Evolutionary conservation across 169 alveolate species (phyloP).

Genomic region (Plasmodium falciparum): DNA sequence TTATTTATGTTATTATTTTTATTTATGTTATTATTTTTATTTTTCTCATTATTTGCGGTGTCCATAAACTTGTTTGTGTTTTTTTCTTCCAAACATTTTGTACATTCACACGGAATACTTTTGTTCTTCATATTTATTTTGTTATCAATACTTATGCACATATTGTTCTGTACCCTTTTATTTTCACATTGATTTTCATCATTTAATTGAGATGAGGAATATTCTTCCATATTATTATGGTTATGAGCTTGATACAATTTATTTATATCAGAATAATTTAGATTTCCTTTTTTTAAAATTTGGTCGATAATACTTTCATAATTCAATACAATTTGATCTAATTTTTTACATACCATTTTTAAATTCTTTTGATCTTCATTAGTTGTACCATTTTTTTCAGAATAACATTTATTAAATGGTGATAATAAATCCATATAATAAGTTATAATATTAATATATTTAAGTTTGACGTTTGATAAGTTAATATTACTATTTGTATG

Average conservation of each 20-base stretch:
- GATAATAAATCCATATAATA: conserved; percentile 47
- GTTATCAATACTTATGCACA: too few species aligned
- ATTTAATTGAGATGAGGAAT: too few species aligned
- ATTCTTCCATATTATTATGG: background rate
- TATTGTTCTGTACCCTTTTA: too few species aligned
- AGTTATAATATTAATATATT: conserved; percentile 46
- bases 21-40: too few species aligned
- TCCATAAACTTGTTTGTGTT: too few species aligned
- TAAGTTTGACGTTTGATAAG: conserved; percentile 7
- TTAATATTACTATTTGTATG: background rate
- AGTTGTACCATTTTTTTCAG: background rate
- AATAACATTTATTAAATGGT: conserved; percentile 37
- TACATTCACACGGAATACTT: too few species aligned
- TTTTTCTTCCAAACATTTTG: too few species aligned
- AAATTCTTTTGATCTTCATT: conserved; percentile 9
- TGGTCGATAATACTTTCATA: conserved; percentile 45
- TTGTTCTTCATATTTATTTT: too few species aligned
- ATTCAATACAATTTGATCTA: conserved; percentile 42
- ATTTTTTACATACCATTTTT: conserved; percentile 17
- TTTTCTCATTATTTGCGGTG: too few species aligned
- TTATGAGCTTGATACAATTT: too few species aligned
- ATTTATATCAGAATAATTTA: background rate
- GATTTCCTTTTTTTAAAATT: conserved; percentile 30
- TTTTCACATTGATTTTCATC: too few species aligned
- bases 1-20: too few species aligned